phyloP scores from a whole-genome alignment of 768 basidiomycete species.

The Leccinum ochraceum region DNA sequence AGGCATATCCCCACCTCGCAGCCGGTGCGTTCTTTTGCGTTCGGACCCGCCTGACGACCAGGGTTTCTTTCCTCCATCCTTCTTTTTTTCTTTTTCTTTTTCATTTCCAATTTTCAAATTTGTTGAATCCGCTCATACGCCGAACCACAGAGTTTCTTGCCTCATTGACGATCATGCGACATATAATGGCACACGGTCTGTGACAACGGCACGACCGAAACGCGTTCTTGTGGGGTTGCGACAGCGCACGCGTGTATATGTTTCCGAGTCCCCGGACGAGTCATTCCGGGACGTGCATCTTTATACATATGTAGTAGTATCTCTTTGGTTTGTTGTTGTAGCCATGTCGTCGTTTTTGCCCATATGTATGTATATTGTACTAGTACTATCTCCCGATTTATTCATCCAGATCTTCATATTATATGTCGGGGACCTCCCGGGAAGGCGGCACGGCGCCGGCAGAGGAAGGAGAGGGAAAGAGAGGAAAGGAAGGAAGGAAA shows the following conservation, averaged over 20 bases:
- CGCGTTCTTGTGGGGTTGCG: background rate
- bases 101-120: background rate
- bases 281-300: background rate
- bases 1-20: slow-evolving; percentile 55
- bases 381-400: slow-evolving; percentile 8
- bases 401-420: slow-evolving; percentile 1
- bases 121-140: slow-evolving; percentile 7
- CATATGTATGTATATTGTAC: slow-evolving; percentile 9
- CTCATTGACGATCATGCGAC: slow-evolving; percentile 63
- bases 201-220: slow-evolving; percentile 1
- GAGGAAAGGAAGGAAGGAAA: background rate
- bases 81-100: background rate
- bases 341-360: slow-evolving; percentile 3
- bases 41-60: slow-evolving; percentile 3
- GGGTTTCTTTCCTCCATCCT: background rate
- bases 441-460: background rate
- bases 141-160: slow-evolving; percentile 54
- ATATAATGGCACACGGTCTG: slow-evolving; percentile 48
- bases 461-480: background rate
- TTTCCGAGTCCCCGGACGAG: background rate
- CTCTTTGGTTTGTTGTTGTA: slow-evolving; percentile 11
- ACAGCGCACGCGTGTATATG: background rate
- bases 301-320: background rate
- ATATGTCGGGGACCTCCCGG: background rate
- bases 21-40: slow-evolving; percentile 43